Conservation (phyloP, 257 asterid genomes). For the Fraxinus anomala region DNA sequence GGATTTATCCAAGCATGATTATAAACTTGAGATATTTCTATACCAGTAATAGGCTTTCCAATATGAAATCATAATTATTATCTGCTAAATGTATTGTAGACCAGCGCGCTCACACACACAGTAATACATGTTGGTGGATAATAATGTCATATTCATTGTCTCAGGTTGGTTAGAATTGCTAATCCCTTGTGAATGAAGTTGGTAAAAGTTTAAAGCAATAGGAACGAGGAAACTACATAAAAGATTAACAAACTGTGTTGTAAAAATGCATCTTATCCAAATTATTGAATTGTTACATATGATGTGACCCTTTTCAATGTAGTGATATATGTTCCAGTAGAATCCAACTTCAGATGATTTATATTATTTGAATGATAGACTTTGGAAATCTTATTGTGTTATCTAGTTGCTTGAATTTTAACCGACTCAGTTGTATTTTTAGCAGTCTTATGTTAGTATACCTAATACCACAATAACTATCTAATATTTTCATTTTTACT, state of each 20-base stretch:
- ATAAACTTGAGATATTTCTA: not conserved
- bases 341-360: conserved; percentile 3
- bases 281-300: conserved; percentile 6
- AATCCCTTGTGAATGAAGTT: not conserved
- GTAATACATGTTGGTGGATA: not conserved
- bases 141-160: not conserved
- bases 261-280: not conserved
- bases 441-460: not conserved
- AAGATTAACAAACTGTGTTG: not conserved
- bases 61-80: not conserved
- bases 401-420: conserved; percentile 13
- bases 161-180: not conserved
- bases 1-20: not conserved
- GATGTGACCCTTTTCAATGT: conserved; percentile 5
- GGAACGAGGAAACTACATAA: not conserved
- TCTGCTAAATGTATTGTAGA: not conserved
- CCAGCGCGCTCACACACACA: not conserved
- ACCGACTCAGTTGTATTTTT: not conserved
- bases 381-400: conserved; percentile 9
- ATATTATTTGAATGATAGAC: not conserved
- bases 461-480: conserved; percentile 3
- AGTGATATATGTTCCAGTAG: conserved; percentile 10
- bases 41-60: not conserved
- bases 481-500: conserved; percentile 10
- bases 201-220: not conserved